A percentile compares a stretch with the other conserved stretches of the same genome.
phyloP scores from a whole-genome alignment of 108 stramenopile species.

The Nannochloropsis granulata region DNA sequence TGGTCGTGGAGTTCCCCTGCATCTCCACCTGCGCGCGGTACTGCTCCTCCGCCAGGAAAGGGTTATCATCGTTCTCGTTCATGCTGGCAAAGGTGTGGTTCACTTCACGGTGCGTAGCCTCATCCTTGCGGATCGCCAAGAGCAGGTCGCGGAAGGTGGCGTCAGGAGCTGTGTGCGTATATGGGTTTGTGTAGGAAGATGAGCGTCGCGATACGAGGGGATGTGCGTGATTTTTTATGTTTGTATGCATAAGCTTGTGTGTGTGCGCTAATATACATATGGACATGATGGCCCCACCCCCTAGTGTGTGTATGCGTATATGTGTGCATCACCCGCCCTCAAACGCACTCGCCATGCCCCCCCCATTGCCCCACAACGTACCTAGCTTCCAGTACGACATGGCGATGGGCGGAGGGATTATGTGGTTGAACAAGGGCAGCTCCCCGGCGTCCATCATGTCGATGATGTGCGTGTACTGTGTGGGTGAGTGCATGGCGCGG shows the following conservation, averaged over 20 bases:
- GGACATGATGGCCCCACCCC: too few relatives aligned
- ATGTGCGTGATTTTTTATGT: too few relatives aligned
- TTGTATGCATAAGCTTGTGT: too few relatives aligned
- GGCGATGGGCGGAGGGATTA: conserved; percentile 44
- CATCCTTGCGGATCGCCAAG: conserved; percentile 71
- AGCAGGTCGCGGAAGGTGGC: conserved; percentile 77
- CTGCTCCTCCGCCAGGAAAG: neutral
- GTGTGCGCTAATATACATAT: too few relatives aligned
- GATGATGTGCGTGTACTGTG: conserved; percentile 65
- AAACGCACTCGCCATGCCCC: too few relatives aligned
- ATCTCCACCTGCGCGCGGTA: neutral
- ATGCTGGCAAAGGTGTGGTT: conserved; percentile 42
- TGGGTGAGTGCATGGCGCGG: neutral
- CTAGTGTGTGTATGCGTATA: too few relatives aligned
- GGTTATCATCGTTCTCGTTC: conserved; percentile 29
- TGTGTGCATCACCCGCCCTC: too few relatives aligned
- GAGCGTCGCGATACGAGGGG: too few relatives aligned
- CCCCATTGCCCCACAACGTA: neutral
- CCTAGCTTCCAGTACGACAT: conserved; percentile 53
- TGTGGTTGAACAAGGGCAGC: conserved; percentile 52
- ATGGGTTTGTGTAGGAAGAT: too few relatives aligned
- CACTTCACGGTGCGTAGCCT: conserved; percentile 32
- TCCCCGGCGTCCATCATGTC: conserved; percentile 49
- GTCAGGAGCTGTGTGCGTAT: conserved; percentile 32
- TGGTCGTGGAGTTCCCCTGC: neutral